Percentiles rank a stretch among this genome's conserved stretches.
Conservation (phyloP, 768 basidiomycete genomes). For the Boletus barrowsii region DNA sequence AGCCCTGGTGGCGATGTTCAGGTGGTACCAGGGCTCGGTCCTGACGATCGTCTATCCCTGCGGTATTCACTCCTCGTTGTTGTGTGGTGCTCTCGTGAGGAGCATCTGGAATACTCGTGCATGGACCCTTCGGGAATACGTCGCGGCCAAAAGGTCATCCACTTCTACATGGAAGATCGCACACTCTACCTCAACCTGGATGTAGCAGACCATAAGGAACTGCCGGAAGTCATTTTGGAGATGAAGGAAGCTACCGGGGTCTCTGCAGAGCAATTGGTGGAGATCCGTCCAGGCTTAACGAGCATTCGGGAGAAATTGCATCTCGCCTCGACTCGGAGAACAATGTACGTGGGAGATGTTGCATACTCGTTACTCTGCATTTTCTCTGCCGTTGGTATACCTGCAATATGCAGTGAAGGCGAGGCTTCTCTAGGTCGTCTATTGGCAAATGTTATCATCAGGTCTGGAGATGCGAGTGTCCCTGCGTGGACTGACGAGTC, state of each 20-base stretch:
- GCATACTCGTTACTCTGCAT: background rate
- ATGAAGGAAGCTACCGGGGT: background rate
- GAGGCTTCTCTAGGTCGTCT: background rate
- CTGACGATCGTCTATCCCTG: background rate
- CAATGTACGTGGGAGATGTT: background rate
- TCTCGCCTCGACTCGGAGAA: background rate
- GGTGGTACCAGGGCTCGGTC: background rate
- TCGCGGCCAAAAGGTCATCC: background rate
- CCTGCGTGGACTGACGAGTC: slow-evolving; percentile 5
- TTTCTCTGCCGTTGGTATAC: background rate
- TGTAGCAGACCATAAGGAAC: background rate
- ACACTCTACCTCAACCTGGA: background rate
- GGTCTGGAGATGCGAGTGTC: background rate
- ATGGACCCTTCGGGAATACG: background rate
- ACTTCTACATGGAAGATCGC: background rate
- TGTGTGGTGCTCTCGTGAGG: background rate
- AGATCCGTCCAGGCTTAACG: background rate
- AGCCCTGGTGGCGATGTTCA: background rate
- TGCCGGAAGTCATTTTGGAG: background rate
- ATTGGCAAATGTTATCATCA: background rate
- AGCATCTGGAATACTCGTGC: background rate
- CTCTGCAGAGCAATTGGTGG: background rate
- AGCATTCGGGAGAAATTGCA: slow-evolving; percentile 1
- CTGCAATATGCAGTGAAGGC: background rate
- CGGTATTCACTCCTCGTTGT: background rate